Evolutionary conservation across 1,284 basidiomycete species (phyloP).

Genomic region (Rhizoctonia solani): DNA sequence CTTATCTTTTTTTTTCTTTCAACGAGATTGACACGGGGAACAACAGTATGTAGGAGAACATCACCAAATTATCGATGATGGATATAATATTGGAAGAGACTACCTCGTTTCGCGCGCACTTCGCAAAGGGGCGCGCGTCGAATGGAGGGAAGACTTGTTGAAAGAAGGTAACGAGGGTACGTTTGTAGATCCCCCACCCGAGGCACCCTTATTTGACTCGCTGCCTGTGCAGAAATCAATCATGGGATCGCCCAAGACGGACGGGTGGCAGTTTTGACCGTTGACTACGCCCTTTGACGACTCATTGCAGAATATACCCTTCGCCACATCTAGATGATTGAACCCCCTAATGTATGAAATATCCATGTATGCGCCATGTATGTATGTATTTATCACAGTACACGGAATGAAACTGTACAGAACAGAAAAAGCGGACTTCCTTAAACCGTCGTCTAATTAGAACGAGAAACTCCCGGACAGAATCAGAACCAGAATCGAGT

Average conservation of each 20-base stretch:
- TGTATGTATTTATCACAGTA: neutral
- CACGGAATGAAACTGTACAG: neutral
- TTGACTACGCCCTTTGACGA: conserved; percentile 43
- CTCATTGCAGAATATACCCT: neutral
- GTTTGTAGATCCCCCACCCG: conserved; percentile 37
- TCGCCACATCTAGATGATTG: neutral
- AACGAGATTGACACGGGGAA: neutral
- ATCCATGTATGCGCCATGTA: neutral
- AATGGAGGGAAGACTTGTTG: conserved; percentile 69
- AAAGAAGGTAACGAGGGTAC: conserved; percentile 65
- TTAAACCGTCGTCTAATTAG: neutral
- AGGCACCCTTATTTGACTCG: neutral
- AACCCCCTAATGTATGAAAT: neutral
- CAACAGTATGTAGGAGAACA: conserved; percentile 61
- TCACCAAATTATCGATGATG: conserved; percentile 72
- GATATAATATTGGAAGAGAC: conserved; percentile 78
- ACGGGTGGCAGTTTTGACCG: conserved; percentile 72
- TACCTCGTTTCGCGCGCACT: conserved; percentile 68
- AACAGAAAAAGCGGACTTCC: neutral
- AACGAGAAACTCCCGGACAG: neutral
- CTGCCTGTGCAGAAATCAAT: conserved; percentile 61
- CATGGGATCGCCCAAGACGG: conserved; percentile 80
- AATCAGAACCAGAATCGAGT: neutral
- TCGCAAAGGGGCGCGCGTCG: conserved; percentile 66
- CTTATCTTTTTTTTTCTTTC: conserved; percentile 24